Evolutionary conservation across 1,284 basidiomycete genomes (phyloP).

Genomic region (Trichosporon sp.): DNA sequence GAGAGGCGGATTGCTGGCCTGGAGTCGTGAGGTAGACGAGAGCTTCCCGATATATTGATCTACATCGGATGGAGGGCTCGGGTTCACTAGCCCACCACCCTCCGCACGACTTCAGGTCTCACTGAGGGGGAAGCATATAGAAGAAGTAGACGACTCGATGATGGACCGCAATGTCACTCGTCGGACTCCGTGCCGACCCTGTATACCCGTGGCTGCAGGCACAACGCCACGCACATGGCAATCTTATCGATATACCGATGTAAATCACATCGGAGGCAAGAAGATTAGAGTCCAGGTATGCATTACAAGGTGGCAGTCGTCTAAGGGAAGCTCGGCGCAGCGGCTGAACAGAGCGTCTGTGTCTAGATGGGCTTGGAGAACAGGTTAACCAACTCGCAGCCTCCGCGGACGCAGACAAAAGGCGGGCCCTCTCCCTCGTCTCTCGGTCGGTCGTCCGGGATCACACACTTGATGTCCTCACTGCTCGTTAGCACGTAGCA

Average conservation of each 20-base stretch:
- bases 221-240: neutral
- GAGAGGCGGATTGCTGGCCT: slow-evolving; percentile 69
- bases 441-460: slow-evolving; percentile 34
- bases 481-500: slow-evolving; percentile 16
- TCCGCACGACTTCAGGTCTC: too few relatives aligned
- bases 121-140: too few relatives aligned
- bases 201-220: neutral
- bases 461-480: slow-evolving; percentile 43
- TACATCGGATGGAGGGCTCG: too few relatives aligned
- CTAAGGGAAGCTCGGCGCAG: neutral
- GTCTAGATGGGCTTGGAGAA: slow-evolving; percentile 31
- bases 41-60: slow-evolving; percentile 70
- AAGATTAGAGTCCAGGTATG: neutral
- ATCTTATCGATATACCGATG: neutral
- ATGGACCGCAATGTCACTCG: neutral
- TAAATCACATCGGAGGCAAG: neutral
- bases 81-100: too few relatives aligned
- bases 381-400: slow-evolving; percentile 28
- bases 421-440: slow-evolving; percentile 46
- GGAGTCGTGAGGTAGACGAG: slow-evolving; percentile 65
- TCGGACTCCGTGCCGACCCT: too few relatives aligned
- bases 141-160: too few relatives aligned
- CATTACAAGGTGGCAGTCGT: neutral
- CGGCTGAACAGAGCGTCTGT: neutral
- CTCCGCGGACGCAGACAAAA: slow-evolving; percentile 37